phyloP scores from a whole-genome alignment of 1,284 basidiomycete species.

The Cryptococcus amylolentus region DNA sequence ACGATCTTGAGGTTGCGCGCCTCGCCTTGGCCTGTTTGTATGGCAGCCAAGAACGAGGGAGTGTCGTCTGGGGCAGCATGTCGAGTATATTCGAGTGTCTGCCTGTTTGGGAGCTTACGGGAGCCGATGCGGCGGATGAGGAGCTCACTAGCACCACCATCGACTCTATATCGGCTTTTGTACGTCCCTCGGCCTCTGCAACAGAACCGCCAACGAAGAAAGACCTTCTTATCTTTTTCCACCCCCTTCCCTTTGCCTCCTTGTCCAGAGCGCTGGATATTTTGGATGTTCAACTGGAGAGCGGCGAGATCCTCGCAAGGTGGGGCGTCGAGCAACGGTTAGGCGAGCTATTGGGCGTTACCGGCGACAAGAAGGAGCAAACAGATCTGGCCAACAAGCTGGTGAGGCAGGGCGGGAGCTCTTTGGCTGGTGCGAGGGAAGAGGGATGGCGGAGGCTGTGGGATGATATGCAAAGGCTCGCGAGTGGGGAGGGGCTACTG shows the following conservation, averaged over 20 bases:
- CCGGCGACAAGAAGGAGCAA: conserved; percentile 64
- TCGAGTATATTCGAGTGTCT: conserved; percentile 87
- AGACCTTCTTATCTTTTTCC: conserved; percentile 79
- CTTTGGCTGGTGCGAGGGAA: conserved; percentile 47
- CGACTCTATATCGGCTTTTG: conserved; percentile 70
- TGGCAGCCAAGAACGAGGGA: conserved; percentile 63
- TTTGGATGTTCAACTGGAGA: conserved; percentile 87
- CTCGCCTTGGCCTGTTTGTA: conserved; percentile 86
- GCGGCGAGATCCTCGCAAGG: conserved; percentile 79
- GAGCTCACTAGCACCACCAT: conserved; percentile 76
- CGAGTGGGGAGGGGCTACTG: conserved; percentile 59
- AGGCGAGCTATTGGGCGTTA: conserved; percentile 78
- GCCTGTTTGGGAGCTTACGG: conserved; percentile 74
- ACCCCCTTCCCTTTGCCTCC: conserved; percentile 65
- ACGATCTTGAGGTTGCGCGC: conserved; percentile 76
- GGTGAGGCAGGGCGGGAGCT: conserved; percentile 58
- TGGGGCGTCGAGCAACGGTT: conserved; percentile 78
- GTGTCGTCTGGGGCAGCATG: conserved; percentile 70
- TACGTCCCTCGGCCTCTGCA: conserved; percentile 65
- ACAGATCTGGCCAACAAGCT: conserved; percentile 80
- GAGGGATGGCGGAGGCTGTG: conserved; percentile 81
- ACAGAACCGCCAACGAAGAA: conserved; percentile 57
- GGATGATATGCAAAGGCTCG: conserved; percentile 82
- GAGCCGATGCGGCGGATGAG: conserved; percentile 59
- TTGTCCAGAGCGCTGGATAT: conserved; percentile 80